Evolutionary conservation across 768 basidiomycete genomes (phyloP).

Genomic region (Boletales sp.): DNA sequence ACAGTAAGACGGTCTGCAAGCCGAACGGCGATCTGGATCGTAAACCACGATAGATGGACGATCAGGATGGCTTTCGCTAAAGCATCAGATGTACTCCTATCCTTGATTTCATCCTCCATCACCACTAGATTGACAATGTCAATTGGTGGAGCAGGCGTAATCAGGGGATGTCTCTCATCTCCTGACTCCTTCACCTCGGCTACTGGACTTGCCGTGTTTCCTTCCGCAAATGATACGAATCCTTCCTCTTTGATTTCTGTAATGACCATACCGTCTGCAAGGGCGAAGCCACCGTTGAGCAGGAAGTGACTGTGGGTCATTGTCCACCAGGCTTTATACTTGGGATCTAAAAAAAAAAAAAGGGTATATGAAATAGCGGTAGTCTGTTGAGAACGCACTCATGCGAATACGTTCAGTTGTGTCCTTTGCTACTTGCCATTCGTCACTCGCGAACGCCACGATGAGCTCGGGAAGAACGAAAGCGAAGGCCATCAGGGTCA

Average conservation of each 20-base stretch:
- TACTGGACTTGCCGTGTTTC: no score
- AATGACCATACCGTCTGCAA: neutral
- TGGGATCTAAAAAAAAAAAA: neutral
- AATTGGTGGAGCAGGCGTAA: no score
- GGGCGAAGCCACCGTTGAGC: neutral
- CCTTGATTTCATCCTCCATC: neutral
- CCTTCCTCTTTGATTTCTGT: neutral
- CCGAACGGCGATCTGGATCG: neutral
- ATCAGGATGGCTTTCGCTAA: neutral
- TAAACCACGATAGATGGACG: slow-evolving; percentile 1
- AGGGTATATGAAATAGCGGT: neutral
- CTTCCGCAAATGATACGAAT: neutral
- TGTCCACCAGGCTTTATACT: neutral
- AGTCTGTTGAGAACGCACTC: neutral
- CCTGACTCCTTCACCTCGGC: neutral
- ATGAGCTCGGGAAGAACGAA: neutral
- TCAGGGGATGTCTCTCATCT: no score
- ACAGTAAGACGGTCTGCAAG: neutral
- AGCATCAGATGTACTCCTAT: neutral
- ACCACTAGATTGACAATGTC: neutral
- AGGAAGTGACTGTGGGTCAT: neutral
- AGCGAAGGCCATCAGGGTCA: neutral
- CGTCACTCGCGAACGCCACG: neutral
- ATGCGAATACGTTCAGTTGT: neutral
- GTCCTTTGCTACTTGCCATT: neutral